Evolutionary conservation across 495 filamentous ascomycete genomes (phyloP).

Genomic region (Podospora comata): DNA sequence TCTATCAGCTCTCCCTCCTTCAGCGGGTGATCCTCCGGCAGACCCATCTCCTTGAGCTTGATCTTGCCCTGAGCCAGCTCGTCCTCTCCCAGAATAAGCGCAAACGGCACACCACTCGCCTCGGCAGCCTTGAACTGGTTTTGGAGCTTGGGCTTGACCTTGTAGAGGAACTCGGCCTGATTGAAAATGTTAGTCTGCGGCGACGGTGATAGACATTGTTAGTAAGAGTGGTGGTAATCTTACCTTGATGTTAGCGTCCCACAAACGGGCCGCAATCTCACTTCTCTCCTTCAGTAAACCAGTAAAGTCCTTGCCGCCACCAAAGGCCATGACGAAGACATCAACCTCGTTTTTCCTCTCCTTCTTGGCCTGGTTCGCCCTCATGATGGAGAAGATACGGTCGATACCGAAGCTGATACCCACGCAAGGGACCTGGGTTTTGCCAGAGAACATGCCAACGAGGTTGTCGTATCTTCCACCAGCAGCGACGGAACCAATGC

Average conservation of each 20-base stretch:
- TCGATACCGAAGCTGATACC: conserved; percentile 95
- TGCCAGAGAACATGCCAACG: conserved; percentile 88
- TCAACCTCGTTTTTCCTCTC: conserved; percentile 67
- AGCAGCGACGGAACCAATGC: conserved; percentile 84
- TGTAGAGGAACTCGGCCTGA: conserved; percentile 70
- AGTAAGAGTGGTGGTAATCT: conserved; percentile 2
- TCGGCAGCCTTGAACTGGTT: conserved; percentile 82
- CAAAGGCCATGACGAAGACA: conserved; percentile 89
- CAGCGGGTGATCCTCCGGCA: conserved; percentile 74
- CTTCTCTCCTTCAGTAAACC: conserved; percentile 80
- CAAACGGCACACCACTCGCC: conserved; percentile 59
- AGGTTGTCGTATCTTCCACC: conserved; percentile 93
- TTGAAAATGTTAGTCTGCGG: conserved; percentile 5
- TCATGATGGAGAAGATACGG: conserved; percentile 88
- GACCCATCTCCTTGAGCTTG: conserved; percentile 78
- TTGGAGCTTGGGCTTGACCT: conserved; percentile 74
- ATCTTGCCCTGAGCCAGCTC: conserved; percentile 74
- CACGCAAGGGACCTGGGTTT: conserved; percentile 81
- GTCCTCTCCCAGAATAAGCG: conserved; percentile 78
- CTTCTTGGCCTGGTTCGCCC: conserved; percentile 66
- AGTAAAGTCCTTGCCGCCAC: conserved; percentile 77
- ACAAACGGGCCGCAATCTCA: conserved; percentile 66
- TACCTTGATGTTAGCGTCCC: conserved; percentile 77
- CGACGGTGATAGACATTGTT: background rate
- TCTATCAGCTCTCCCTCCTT: conserved; percentile 78